These are phyloP conservation scores for Ogataea paradorogensis DNA, from an alignment of 805 yeast species.

Conservation along the genomic window DNA sequence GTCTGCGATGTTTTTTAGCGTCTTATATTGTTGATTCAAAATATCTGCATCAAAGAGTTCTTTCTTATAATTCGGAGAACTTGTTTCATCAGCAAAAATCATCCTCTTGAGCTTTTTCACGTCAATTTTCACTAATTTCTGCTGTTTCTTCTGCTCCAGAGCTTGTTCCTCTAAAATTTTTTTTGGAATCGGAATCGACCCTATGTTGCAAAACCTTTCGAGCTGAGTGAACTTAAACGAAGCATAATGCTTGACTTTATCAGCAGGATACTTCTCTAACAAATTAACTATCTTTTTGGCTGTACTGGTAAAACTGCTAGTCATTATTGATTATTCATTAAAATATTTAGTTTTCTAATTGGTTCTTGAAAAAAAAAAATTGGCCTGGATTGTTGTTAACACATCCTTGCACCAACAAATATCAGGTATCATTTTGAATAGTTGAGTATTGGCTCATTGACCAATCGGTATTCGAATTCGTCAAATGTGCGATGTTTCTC, in stretches of 20 bases:
- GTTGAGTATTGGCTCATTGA: slow-evolving; percentile 8
- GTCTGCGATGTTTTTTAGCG: slow-evolving; percentile 54
- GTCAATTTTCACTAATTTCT: slow-evolving; percentile 32
- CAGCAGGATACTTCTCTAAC: slow-evolving; percentile 64
- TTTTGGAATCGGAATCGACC: slow-evolving; percentile 42
- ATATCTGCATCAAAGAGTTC: slow-evolving; percentile 50
- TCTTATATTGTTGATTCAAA: slow-evolving; percentile 50
- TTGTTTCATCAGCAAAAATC: slow-evolving; percentile 34
- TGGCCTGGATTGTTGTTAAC: too few species aligned
- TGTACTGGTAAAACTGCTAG: slow-evolving; percentile 9
- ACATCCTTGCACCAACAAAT: slow-evolving; percentile 7
- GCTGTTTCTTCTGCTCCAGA: slow-evolving; percentile 36
- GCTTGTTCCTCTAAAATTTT: slow-evolving; percentile 34
- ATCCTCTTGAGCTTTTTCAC: slow-evolving; percentile 39
- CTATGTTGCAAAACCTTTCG: slow-evolving; percentile 50
- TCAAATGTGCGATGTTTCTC: slow-evolving; percentile 5
- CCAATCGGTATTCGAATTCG: slow-evolving; percentile 12
- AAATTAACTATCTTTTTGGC: slow-evolving; percentile 56
- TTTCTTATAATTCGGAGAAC: slow-evolving; percentile 40
- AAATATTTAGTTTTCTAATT: slow-evolving; percentile 5
- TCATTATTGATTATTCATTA: slow-evolving; percentile 6
- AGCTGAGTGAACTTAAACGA: slow-evolving; percentile 69
- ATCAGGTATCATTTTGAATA: slow-evolving; percentile 3
- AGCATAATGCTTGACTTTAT: slow-evolving; percentile 62
- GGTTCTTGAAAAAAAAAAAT: slow-evolving; percentile 1